Conservation (phyloP, 352 stramenopile species). For the Phytophthora hybrid region DNA sequence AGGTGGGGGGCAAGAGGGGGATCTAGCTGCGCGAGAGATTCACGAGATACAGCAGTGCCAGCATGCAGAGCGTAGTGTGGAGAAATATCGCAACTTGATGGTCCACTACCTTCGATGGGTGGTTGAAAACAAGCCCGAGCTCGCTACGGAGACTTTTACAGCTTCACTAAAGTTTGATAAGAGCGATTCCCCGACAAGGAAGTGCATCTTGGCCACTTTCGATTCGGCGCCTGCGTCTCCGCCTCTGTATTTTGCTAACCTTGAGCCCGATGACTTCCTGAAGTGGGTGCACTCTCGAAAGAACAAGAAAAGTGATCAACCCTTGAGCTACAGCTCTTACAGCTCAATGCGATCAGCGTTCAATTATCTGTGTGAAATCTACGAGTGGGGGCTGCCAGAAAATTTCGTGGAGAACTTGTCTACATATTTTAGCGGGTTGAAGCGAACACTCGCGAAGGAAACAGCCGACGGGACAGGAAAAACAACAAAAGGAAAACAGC, state of each 20-base stretch:
- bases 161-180: background rate
- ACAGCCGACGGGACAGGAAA: background rate
- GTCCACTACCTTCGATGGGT: background rate
- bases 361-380: background rate
- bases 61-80: background rate
- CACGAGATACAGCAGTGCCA: background rate
- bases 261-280: background rate
- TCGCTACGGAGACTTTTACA: background rate
- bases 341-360: background rate
- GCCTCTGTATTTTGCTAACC: background rate
- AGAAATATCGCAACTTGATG: background rate
- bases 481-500: conserved; percentile 25
- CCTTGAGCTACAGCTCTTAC: background rate
- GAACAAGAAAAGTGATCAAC: background rate
- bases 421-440: background rate
- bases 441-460: background rate
- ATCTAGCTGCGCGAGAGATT: background rate
- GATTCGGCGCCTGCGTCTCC: background rate
- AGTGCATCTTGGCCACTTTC: background rate
- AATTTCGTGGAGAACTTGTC: background rate
- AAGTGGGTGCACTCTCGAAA: background rate
- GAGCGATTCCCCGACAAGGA: background rate
- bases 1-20: no score
- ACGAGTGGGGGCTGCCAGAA: background rate
- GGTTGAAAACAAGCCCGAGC: background rate